phyloP scores from a whole-genome alignment of 2,329 filamentous ascomycete genomes.

The Aureobasidium sp. region DNA sequence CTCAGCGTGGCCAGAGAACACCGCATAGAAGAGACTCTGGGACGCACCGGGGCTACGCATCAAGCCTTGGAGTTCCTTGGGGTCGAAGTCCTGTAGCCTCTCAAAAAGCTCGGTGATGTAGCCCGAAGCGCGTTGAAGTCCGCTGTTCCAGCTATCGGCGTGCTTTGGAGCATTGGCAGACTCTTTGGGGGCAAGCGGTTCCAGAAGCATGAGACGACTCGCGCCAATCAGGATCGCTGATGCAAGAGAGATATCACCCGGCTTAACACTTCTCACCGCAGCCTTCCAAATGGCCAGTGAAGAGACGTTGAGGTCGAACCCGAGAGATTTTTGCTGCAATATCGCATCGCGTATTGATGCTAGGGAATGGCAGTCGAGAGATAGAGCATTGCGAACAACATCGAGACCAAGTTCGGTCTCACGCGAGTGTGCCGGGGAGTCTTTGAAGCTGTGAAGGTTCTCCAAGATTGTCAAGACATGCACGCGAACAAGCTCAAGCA shows the following conservation, averaged over 20 bases:
- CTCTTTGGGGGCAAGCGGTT: conserved; percentile 50
- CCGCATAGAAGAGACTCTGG: conserved; percentile 64
- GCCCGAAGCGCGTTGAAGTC: conserved; percentile 53
- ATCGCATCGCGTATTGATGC: conserved; percentile 61
- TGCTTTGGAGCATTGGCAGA: conserved; percentile 38
- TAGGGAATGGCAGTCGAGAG: conserved; percentile 62
- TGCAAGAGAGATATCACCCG: conserved; percentile 62
- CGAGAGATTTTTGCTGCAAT: conserved; percentile 50
- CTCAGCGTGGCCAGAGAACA: conserved; percentile 71
- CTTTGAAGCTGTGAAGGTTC: conserved; percentile 24
- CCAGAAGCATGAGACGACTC: conserved; percentile 61
- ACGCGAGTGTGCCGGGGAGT: conserved; percentile 13
- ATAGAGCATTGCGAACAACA: conserved; percentile 57
- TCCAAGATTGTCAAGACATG: conserved; percentile 38
- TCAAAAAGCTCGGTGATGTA: conserved; percentile 67
- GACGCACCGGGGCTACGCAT: conserved; percentile 60
- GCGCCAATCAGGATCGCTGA: conserved; percentile 64
- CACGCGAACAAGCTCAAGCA: conserved; percentile 56
- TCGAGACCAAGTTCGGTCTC: conserved; percentile 44
- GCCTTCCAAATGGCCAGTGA: conserved; percentile 72
- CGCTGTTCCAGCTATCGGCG: conserved; percentile 67
- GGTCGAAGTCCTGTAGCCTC: conserved; percentile 66
- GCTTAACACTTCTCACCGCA: conserved; percentile 58
- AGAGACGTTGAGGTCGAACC: conserved; percentile 58
- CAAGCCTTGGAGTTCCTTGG: conserved; percentile 58